These are phyloP conservation scores for Samsoniella hepiali DNA, from an alignment of 2,329 filamentous ascomycete species.

Conservation along the genomic window DNA sequence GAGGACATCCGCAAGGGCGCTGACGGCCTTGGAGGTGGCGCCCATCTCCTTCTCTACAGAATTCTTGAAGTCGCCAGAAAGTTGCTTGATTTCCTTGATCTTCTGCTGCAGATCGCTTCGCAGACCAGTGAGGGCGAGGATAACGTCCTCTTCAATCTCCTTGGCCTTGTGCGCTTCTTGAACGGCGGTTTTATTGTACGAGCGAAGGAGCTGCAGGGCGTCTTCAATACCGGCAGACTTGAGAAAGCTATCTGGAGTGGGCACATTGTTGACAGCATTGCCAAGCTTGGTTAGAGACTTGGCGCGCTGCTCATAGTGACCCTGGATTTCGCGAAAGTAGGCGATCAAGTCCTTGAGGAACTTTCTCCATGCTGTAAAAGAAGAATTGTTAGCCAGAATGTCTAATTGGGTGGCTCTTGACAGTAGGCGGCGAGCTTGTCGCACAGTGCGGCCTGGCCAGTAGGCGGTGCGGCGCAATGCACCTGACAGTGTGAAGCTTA, in stretches of 20 bases:
- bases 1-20: constrained; percentile 75
- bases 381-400: not conserved
- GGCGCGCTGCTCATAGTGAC: constrained; percentile 79
- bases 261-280: constrained; percentile 78
- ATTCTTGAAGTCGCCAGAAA: constrained; percentile 95
- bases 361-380: constrained; percentile 77
- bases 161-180: constrained; percentile 81
- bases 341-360: constrained; percentile 89
- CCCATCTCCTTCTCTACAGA: constrained; percentile 95
- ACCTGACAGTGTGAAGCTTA: constrained; percentile 40
- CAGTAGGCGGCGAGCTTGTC: not conserved
- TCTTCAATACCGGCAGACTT: constrained; percentile 82
- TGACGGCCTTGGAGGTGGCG: constrained; percentile 72
- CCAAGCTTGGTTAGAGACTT: constrained; percentile 81
- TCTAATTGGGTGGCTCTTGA: not conserved
- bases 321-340: constrained; percentile 90
- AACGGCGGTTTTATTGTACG: constrained; percentile 78
- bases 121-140: constrained; percentile 79
- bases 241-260: constrained; percentile 72
- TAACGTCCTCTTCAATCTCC: constrained; percentile 89
- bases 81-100: constrained; percentile 95
- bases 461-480: not conserved
- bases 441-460: not conserved
- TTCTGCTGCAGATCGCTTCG: constrained; percentile 89
- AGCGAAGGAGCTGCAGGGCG: constrained; percentile 73